Percentiles rank a stretch among this genome's conserved stretches.
Conservation (phyloP, 2,329 filamentous ascomycete species). For the Aspergillus sp. region DNA sequence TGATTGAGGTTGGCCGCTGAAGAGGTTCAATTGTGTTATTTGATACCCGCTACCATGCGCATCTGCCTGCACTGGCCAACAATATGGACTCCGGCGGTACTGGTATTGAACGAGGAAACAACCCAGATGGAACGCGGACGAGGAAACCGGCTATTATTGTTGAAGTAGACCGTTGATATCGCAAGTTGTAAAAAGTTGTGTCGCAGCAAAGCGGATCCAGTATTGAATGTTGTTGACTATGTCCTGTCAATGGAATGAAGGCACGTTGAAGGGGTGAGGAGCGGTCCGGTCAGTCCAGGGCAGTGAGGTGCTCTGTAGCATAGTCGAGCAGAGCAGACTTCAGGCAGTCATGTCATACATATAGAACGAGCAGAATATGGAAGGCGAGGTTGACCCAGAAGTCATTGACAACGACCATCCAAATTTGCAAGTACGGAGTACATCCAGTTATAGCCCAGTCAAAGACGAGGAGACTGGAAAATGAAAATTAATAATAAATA, state of each 20-base stretch:
- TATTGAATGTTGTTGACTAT: conserved; percentile 33
- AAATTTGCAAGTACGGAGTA: conserved; percentile 26
- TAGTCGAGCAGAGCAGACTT: conserved; percentile 3
- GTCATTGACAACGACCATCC: conserved; percentile 18
- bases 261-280: conserved; percentile 48
- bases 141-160: conserved; percentile 1
- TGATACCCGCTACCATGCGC: conserved; percentile 1
- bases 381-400: conserved; percentile 22
- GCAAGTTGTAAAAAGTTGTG: conserved; percentile 18
- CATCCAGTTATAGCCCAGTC: conserved; percentile 25
- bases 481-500: conserved; percentile 19
- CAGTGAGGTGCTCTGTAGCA: conserved; percentile 33
- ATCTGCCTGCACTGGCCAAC: not conserved
- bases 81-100: not conserved
- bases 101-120: not conserved
- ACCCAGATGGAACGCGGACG: not conserved
- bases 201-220: conserved; percentile 30
- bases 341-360: conserved; percentile 17
- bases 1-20: conserved; percentile 21
- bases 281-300: conserved; percentile 59
- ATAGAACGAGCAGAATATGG: conserved; percentile 22
- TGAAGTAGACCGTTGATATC: conserved; percentile 18
- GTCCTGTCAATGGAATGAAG: conserved; percentile 37
- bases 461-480: conserved; percentile 21
- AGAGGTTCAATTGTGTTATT: conserved; percentile 4